Evolutionary conservation across 768 basidiomycete genomes (phyloP), one percentile per base, ranked within the genome.

Genomic region (Kwoniella europaea): DNA sequence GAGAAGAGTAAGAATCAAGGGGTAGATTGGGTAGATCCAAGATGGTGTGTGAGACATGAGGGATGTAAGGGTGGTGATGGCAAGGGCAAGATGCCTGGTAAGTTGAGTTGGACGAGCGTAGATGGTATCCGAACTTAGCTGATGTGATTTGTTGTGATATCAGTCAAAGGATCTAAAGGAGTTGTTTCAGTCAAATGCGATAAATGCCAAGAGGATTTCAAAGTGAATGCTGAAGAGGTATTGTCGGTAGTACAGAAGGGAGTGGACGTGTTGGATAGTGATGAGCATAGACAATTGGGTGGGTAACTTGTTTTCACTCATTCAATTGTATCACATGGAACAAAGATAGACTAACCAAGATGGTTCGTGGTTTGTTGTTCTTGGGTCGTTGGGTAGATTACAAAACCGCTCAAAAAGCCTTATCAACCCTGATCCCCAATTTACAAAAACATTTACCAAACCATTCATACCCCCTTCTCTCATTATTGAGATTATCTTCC

Each of bases 401-500:
- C 20, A 27, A 52, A 29, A 20, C 12, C 35, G 65, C 58, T n/a
- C 35, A 58, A 20, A 58, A 46, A 15, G 12, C 24, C 3, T 13
- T 62, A 15, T n/a, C 41, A 55, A 55, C 91, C 56, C 86, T 92
- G 18, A 86, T 91, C 56, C 88, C 89, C 0, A 87, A 91, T 55
- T 85, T 94, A 24, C 82, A 83, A 1, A 87, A 87, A 1, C 87
- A 88, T 1, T 77, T 92, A 9, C 86, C 90, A 0, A 88, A 90
- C 0, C 88, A 90, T 0, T 86, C 90, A 0, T 90, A 96, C 75
- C 95, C 94, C 1, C 87, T 93, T 15, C 88, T 93, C 13, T 90
- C 89, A 0, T 85, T 95, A 3, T 85, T 87, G 2, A 89, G 91
- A n/a, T 87, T 93, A 15, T 88, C 90, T 58, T 87, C 89, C 10